Conservation (phyloP, 2,329 filamentous ascomycete genomes). For the Coniosporium tulheliwenetii region DNA sequence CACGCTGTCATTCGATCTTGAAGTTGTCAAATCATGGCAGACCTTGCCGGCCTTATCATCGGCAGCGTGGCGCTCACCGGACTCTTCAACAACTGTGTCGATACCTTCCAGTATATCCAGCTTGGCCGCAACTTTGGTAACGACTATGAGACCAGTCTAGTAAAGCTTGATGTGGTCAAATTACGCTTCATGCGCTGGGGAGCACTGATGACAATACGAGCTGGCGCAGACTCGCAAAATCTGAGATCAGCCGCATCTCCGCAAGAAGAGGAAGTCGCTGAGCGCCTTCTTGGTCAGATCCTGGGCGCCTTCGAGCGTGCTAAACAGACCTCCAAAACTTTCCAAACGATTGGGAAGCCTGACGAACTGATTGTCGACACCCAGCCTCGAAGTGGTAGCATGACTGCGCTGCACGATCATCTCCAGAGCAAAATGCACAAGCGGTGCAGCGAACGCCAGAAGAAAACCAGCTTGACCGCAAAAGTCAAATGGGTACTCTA, state of each 20-base stretch:
- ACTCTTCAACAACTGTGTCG: slow-evolving; percentile 22
- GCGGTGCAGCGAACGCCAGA: not conserved
- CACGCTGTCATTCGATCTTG: too few relatives aligned
- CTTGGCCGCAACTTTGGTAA: slow-evolving; percentile 17
- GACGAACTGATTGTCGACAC: too few relatives aligned
- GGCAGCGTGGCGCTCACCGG: slow-evolving; percentile 18
- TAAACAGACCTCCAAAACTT: too few relatives aligned
- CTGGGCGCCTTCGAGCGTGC: too few relatives aligned
- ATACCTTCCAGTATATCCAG: slow-evolving; percentile 26
- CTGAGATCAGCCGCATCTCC: too few relatives aligned
- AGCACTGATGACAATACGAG: not conserved
- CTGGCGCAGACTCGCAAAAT: too few relatives aligned
- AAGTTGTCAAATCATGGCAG: slow-evolving; percentile 4
- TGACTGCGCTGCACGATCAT: too few relatives aligned
- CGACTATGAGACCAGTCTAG: slow-evolving; percentile 18
- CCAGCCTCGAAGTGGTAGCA: too few relatives aligned
- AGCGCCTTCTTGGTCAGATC: too few relatives aligned
- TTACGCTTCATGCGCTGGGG: slow-evolving; percentile 5
- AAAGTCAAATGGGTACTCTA: not conserved
- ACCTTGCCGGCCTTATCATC: slow-evolving; percentile 6
- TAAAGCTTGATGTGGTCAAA: slow-evolving; percentile 7
- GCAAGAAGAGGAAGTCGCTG: too few relatives aligned
- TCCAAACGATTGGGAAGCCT: too few relatives aligned
- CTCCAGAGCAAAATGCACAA: not conserved
- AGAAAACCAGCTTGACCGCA: not conserved